phyloP scores from a whole-genome alignment of 2,329 filamentous ascomycete genomes.

The Lachnellula arida region DNA sequence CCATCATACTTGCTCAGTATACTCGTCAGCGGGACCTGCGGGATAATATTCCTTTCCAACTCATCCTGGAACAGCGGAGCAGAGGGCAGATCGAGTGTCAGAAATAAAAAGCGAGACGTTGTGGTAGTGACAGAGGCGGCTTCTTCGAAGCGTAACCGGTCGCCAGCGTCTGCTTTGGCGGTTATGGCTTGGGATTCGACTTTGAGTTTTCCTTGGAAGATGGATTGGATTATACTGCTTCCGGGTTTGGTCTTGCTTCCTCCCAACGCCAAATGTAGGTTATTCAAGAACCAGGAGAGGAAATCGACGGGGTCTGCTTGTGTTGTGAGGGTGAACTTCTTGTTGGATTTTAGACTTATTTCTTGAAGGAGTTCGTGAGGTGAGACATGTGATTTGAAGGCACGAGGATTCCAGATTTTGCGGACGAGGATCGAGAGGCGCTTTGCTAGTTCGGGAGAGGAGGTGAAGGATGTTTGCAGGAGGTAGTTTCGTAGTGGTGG shows the following conservation, averaged over 20 bases:
- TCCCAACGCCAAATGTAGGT: constrained; percentile 85
- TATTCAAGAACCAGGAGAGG: constrained; percentile 95
- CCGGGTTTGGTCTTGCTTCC: constrained; percentile 83
- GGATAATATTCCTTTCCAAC: constrained; percentile 92
- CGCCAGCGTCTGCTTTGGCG: constrained; percentile 79
- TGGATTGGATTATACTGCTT: constrained; percentile 81
- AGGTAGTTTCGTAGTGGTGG: constrained; percentile 86
- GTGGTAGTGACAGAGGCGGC: constrained; percentile 75
- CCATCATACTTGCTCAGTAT: constrained; percentile 94
- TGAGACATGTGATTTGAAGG: constrained; percentile 95
- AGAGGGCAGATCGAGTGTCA: constrained; percentile 87
- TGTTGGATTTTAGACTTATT: constrained; percentile 82
- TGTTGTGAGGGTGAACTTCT: constrained; percentile 83
- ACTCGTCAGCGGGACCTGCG: constrained; percentile 76
- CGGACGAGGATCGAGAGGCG: constrained; percentile 85
- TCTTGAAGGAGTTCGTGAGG: constrained; percentile 96
- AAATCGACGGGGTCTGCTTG: constrained; percentile 98
- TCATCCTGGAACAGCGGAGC: constrained; percentile 96
- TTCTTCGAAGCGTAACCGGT: constrained; percentile 89
- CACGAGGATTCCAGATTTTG: constrained; percentile 96
- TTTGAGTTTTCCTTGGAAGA: constrained; percentile 89
- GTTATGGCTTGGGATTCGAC: constrained; percentile 94
- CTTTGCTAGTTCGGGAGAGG: constrained; percentile 75
- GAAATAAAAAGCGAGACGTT: constrained; percentile 76
- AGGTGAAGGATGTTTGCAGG: constrained; percentile 75